Conservation (phyloP, 495 filamentous ascomycete species). For the Daldinia caldariorum region DNA sequence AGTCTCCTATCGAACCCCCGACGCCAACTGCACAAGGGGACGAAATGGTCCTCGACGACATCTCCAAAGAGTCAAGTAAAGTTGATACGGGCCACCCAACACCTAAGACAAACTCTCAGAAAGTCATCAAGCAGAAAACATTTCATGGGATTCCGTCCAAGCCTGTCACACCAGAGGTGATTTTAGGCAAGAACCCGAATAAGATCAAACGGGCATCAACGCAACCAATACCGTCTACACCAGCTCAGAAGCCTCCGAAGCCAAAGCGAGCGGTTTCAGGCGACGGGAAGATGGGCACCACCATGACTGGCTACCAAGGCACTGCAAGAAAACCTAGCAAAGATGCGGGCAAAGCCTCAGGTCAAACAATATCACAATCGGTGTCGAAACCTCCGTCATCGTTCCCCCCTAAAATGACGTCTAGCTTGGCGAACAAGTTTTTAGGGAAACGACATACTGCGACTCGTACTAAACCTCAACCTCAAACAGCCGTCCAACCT, state of each 20-base stretch:
- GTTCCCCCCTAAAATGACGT: conserved; percentile 20
- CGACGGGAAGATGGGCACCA: conserved; percentile 17
- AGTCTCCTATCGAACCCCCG: conserved; percentile 6
- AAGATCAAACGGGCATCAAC: neutral
- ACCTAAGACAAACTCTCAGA: conserved; percentile 2
- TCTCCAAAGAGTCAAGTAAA: conserved; percentile 14
- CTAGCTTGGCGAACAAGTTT: conserved; percentile 36
- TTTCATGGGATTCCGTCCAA: neutral
- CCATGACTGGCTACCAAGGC: conserved; percentile 46
- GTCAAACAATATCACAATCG: neutral
- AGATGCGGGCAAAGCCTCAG: conserved; percentile 2
- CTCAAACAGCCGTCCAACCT: conserved; percentile 12
- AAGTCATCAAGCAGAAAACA: conserved; percentile 24
- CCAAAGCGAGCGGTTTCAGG: conserved; percentile 8
- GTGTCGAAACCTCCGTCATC: conserved; percentile 3
- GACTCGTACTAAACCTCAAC: conserved; percentile 36
- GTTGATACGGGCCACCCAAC: neutral
- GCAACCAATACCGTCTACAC: conserved; percentile 8
- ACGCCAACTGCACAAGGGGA: neutral
- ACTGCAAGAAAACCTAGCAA: conserved; percentile 42
- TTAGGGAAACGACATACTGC: conserved; percentile 37
- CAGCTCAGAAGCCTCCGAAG: conserved; percentile 5
- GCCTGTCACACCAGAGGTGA: neutral
- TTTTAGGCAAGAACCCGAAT: neutral
- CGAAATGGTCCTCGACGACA: conserved; percentile 6